Base-by-base conservation (phyloP, 805 yeast genomes). In the Ogataea nonfermentans region DNA sequence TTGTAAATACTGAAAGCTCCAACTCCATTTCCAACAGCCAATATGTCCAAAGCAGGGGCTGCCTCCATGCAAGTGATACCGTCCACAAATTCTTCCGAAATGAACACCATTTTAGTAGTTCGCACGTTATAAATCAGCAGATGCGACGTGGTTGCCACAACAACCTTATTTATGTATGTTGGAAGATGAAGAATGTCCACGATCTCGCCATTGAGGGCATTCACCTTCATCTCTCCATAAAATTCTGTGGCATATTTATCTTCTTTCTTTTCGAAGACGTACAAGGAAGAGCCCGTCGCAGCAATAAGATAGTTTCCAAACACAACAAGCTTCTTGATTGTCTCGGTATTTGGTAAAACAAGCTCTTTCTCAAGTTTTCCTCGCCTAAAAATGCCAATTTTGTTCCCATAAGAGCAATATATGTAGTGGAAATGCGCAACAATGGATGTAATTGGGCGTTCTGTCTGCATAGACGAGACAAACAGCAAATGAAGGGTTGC, bases 81-180 rank as follows among this genome's bases (percentile, higher is more conserved):
- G 26, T 71, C 66, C 6, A 73, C 59, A 44, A 81, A 77, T 38
- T 72, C 79, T 17, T 66, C 63, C 3, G 68, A 59, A 6, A 53
- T 53, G 66, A 61, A 85, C 16, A 93, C 52, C 17, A 81, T 54
- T 59, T 83, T 87, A 1, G 88, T 89, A 0, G 95, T 78, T 52
- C 87, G 76, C 40, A 90, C 68, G 55, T 93, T 95, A 63, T 73
- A 75, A 19, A 95, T 65, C 36, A 77, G 61, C 10, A 90, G 42
- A 32, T 75, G 71, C 2, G 74, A 61, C 4, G 81, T 70, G 1
- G 97, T 86, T n/a, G 90, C 86, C 22, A 91, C 79, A 2, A 84
- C 81, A 19, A 95, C 67, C 58, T 93, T 93, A 68, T 93, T 93
- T 55, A 95, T 63, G 58, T 91, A 90, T 0, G 99, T 91, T 22